Conservation (phyloP, 306 rosid genomes). For the Gynostemma pentaphyllum region DNA sequence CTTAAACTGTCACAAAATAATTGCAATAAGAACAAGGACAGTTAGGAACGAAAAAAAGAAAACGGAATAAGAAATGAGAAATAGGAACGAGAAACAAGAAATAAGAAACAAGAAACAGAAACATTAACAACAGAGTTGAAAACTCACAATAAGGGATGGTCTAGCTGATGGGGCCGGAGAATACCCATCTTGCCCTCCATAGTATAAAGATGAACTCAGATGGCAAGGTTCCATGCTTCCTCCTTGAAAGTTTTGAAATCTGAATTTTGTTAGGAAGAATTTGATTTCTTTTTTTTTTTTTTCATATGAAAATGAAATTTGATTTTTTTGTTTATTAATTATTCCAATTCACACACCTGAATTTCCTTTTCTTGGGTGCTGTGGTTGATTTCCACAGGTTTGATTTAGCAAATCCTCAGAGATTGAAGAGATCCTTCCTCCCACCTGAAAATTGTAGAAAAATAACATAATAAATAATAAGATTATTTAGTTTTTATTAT, state of each 20-base stretch:
- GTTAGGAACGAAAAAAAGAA: no score
- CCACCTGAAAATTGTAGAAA: constrained; percentile 22
- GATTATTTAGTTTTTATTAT: no score
- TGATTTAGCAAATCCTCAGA: constrained; percentile 30
- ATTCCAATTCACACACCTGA: constrained; percentile 13
- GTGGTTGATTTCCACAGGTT: constrained; percentile 22
- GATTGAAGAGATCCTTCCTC: constrained; percentile 16
- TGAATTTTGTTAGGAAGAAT: constrained; percentile 24
- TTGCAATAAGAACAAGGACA: not conserved
- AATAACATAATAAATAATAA: not conserved
- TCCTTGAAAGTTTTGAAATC: constrained; percentile 21
- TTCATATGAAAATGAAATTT: no score
- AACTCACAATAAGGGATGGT: constrained; percentile 33
- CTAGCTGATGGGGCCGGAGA: constrained; percentile 29
- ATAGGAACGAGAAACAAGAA: no score
- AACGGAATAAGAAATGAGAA: no score
- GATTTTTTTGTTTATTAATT: no score
- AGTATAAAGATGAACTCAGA: constrained; percentile 46
- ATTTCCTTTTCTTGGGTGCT: constrained; percentile 25
- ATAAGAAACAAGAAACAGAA: no score
- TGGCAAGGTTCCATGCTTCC: constrained; percentile 47
- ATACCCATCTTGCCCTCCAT: constrained; percentile 44
- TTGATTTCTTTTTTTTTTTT: constrained; percentile 10
- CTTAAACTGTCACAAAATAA: constrained; percentile 23
- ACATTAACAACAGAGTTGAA: no score